phyloP scores from a whole-genome alignment of 352 stramenopile species.

The Globisporangium uncinulatum region DNA sequence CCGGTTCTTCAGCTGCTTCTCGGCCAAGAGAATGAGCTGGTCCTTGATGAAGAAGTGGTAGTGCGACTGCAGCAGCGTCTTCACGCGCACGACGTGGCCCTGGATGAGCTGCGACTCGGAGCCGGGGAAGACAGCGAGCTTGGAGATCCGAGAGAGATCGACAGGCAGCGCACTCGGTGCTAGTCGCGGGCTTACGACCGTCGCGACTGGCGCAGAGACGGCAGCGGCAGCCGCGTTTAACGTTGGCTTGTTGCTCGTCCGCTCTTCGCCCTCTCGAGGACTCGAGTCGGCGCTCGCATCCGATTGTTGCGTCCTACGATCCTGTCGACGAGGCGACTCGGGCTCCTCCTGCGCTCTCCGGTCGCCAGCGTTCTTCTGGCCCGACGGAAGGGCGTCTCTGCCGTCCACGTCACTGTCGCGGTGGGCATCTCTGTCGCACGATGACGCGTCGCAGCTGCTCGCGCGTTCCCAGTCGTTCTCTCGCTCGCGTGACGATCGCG shows the following conservation, averaged over 20 bases:
- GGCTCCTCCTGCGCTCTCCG: slow-evolving; percentile 13
- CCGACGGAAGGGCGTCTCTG: background rate
- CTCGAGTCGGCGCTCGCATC: slow-evolving; percentile 21
- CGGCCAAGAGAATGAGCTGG: slow-evolving; percentile 51
- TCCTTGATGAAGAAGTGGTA: slow-evolving; percentile 66
- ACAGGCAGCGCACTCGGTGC: slow-evolving; percentile 12
- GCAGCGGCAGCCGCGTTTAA: background rate
- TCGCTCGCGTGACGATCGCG: slow-evolving; percentile 4
- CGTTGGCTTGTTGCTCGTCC: slow-evolving; percentile 19
- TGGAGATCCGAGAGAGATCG: slow-evolving; percentile 64
- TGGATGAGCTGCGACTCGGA: slow-evolving; percentile 50
- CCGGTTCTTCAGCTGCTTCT: slow-evolving; percentile 66
- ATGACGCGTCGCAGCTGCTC: slow-evolving; percentile 13
- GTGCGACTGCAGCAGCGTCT: slow-evolving; percentile 51
- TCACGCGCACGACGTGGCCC: slow-evolving; percentile 37
- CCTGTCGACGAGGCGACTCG: slow-evolving; percentile 20
- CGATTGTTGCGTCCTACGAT: slow-evolving; percentile 23
- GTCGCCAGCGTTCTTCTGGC: background rate
- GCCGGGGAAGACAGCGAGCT: slow-evolving; percentile 61
- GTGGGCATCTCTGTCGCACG: slow-evolving; percentile 17
- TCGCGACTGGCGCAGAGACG: slow-evolving; percentile 11
- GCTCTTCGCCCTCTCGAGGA: slow-evolving; percentile 35
- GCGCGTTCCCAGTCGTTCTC: slow-evolving; percentile 43
- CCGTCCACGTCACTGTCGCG: slow-evolving; percentile 16
- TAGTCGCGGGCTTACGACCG: slow-evolving; percentile 5